Percentiles rank a stretch among this genome's conserved stretches.
These are phyloP conservation scores for Salix brachista DNA, from an alignment of 345 rosid species.

Conservation along the genomic window DNA sequence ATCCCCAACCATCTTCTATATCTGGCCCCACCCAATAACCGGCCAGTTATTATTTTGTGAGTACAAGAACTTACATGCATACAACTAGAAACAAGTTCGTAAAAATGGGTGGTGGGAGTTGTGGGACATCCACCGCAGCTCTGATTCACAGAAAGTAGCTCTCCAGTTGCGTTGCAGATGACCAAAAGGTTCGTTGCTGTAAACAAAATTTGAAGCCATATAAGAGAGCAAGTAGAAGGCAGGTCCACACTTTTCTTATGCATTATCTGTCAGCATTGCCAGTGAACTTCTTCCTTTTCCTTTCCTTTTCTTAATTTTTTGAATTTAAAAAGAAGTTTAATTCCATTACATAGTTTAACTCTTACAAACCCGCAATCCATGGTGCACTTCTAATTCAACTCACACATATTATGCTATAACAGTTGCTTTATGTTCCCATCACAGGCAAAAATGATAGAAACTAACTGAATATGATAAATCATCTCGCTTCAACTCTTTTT, in stretches of 20 bases:
- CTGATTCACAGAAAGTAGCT: slow-evolving; percentile 14
- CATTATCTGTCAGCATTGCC: background rate
- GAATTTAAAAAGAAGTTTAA: background rate
- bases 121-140: slow-evolving; percentile 17
- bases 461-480: background rate
- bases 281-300: background rate
- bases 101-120: slow-evolving; percentile 15
- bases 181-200: slow-evolving; percentile 28
- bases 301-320: background rate
- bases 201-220: slow-evolving; percentile 11
- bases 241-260: background rate
- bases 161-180: slow-evolving; percentile 16
- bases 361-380: background rate
- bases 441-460: background rate
- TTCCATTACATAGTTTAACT: background rate
- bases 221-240: slow-evolving; percentile 2
- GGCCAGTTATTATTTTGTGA: slow-evolving; percentile 36
- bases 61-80: slow-evolving; percentile 35
- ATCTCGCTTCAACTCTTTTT: background rate
- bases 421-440: background rate
- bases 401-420: background rate
- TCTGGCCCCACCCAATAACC: slow-evolving; percentile 82
- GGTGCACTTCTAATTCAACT: background rate
- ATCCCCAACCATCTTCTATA: slow-evolving; percentile 72
- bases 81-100: slow-evolving; percentile 30